These are phyloP conservation scores for Hyaloperonospora arabidopsidis DNA, from an alignment of 352 stramenopile species.

Conservation along the genomic window DNA sequence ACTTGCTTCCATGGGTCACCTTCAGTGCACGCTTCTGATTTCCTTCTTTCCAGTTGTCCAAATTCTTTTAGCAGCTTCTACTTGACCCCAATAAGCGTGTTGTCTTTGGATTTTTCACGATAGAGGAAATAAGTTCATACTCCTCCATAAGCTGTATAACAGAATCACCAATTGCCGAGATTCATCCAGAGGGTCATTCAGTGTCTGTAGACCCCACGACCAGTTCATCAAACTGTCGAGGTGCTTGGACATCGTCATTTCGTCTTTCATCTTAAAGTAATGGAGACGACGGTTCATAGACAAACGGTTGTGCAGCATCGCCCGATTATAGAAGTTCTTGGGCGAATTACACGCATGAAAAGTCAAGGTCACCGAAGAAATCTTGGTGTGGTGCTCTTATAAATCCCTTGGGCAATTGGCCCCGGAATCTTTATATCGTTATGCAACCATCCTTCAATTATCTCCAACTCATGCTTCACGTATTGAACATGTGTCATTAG, in stretches of 20 bases:
- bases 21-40: neutral
- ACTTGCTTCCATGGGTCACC: neutral
- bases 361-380: no score
- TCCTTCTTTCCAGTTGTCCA: neutral
- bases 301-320: no score
- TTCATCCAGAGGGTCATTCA: neutral
- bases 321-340: no score
- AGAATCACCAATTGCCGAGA: neutral
- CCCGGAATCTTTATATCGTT: neutral
- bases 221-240: no score
- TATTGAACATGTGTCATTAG: no score
- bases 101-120: conserved; percentile 14
- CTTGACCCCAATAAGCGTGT: conserved; percentile 14
- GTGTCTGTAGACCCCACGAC: neutral
- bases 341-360: no score
- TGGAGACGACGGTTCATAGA: no score
- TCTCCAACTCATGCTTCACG: neutral
- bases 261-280: no score
- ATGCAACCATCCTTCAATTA: neutral
- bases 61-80: neutral
- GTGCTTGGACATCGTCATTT: no score
- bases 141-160: conserved; percentile 1
- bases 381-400: neutral
- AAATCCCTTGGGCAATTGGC: neutral
- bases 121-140: conserved; percentile 8